These are phyloP conservation scores for Ceratobasidium sp. DNA, from an alignment of 1,284 basidiomycete genomes.

Conservation along the genomic window DNA sequence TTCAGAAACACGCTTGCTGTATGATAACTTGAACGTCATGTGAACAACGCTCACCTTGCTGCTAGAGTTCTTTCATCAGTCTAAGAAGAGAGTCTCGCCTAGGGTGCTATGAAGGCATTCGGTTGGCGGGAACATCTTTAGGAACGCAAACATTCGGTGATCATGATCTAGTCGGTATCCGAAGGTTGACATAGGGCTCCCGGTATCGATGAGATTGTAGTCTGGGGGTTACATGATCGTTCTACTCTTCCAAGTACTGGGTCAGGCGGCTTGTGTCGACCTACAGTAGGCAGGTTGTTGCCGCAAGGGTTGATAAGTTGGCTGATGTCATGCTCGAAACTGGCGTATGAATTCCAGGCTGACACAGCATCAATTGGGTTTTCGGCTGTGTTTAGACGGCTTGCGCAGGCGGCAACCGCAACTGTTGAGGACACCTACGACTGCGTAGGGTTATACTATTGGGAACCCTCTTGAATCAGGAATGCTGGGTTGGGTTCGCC, in stretches of 20 bases:
- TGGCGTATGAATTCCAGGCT: slow-evolving; percentile 61
- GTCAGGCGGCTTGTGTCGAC: slow-evolving; percentile 65
- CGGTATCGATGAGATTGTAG: too few species aligned
- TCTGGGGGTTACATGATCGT: too few species aligned
- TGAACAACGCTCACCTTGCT: too few species aligned
- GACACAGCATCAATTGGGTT: slow-evolving; percentile 63
- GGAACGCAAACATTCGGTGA: not conserved
- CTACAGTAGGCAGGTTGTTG: slow-evolving; percentile 68
- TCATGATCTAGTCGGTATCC: slow-evolving; percentile 57
- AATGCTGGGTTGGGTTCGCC: slow-evolving; percentile 42
- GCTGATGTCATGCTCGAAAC: slow-evolving; percentile 64
- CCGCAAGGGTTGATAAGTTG: slow-evolving; percentile 77
- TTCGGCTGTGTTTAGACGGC: slow-evolving; percentile 67
- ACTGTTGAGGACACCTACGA: slow-evolving; percentile 62
- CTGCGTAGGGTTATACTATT: slow-evolving; percentile 57
- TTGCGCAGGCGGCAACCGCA: slow-evolving; percentile 65
- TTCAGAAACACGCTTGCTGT: too few species aligned
- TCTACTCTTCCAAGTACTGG: slow-evolving; percentile 68
- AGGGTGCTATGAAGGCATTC: too few species aligned
- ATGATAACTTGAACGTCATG: too few species aligned
- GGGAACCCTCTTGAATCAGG: slow-evolving; percentile 49
- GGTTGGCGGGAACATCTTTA: too few species aligned
- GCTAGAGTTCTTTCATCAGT: too few species aligned
- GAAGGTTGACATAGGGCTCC: too few species aligned
- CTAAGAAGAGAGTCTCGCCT: too few species aligned